A percentile compares a stretch with the other conserved stretches of the same genome.
These are phyloP conservation scores for Lasiosphaeriaceae sp. DNA, from an alignment of 495 filamentous ascomycete species.

Conservation along the genomic window DNA sequence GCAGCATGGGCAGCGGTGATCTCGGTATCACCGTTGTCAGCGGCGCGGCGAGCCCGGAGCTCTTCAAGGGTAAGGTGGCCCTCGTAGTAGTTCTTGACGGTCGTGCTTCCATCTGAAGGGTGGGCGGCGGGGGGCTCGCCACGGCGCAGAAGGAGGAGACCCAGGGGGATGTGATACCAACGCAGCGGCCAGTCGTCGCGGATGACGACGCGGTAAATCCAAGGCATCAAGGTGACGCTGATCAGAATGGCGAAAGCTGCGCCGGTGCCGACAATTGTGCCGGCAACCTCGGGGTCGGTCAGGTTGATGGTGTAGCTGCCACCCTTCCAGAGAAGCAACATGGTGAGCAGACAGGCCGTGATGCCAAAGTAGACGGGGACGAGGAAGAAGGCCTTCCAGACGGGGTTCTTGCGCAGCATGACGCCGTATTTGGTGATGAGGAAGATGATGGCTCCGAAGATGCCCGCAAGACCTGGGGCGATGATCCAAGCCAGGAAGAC, in stretches of 20 bases:
- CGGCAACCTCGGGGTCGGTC: slow-evolving; percentile 31
- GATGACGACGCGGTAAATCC: slow-evolving; percentile 56
- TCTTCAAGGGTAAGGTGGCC: slow-evolving; percentile 45
- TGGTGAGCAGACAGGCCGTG: slow-evolving; percentile 57
- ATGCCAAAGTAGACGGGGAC: slow-evolving; percentile 61
- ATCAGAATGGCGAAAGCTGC: slow-evolving; percentile 11
- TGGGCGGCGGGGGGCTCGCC: slow-evolving; percentile 46
- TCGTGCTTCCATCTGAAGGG: slow-evolving; percentile 28
- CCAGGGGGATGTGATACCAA: slow-evolving; percentile 55
- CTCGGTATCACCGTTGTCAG: slow-evolving; percentile 19
- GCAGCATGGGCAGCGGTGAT: neutral
- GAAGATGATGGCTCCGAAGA: slow-evolving; percentile 59
- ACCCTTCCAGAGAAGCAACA: slow-evolving; percentile 61
- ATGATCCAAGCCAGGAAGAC: slow-evolving; percentile 55
- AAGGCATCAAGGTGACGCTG: slow-evolving; percentile 55
- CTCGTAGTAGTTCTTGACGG: slow-evolving; percentile 52
- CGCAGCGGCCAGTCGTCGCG: slow-evolving; percentile 52
- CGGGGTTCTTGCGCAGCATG: slow-evolving; percentile 54
- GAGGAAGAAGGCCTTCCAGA: slow-evolving; percentile 51
- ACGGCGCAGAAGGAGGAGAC: slow-evolving; percentile 52
- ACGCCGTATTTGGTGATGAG: slow-evolving; percentile 60
- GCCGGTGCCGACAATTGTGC: slow-evolving; percentile 14
- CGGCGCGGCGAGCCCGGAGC: slow-evolving; percentile 38
- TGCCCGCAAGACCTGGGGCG: slow-evolving; percentile 53
- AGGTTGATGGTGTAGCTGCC: slow-evolving; percentile 40